Base-by-base conservation (phyloP, 2,329 filamentous ascomycete genomes). In the Aureobasidium sp. region DNA sequence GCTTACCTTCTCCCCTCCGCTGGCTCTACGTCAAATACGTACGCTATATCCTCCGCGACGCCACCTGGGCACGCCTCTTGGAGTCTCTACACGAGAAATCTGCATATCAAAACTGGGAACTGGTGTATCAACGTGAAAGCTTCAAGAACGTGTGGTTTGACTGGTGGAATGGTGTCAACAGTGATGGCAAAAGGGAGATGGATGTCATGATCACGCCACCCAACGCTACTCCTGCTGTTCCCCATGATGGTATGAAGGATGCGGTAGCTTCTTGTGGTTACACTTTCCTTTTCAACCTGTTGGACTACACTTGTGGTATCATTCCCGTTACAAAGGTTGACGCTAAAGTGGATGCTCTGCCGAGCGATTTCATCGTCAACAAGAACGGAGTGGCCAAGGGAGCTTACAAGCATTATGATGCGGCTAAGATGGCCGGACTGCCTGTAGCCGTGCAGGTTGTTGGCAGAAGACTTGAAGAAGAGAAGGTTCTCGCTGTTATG, bases 1-100 rank as follows among this genome's bases (percentile, higher is more conserved):
- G 78, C 45, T 81, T 96, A 15, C 88, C 90, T 15, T 78, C 85
- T 7, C 84, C 88, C 5, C 70, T 96, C 67, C 90, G 91, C 72
- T 95, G 88, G 72, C 69, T 94, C n/a, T 90, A 96, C 77, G 94
- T 91, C 72, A 82, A 91, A 6, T 97, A 89, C 82, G 87, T 94
- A n/a, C 88, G 87, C 69, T 95, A 96, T 72, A 78, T 97, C 64
- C 84, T 85, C 60, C 77, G 85, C 12, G 91, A 97, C 71, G 73
- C 78, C 1, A 75, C 92, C 53, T 96, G 91, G 89, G 91, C 91
- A 0, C 87, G 85, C 0, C 75, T 97, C 6, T 76, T 97, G 50
- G 80, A 82, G 47, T 79, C 87, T 68, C 96, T 90, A 83, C 81
- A 85, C 58, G 81, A 84, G 60, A 91, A 92, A 76, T 85, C 81